phyloP scores from a whole-genome alignment of 345 rosid genomes.

The Bruguiera sexangula region DNA sequence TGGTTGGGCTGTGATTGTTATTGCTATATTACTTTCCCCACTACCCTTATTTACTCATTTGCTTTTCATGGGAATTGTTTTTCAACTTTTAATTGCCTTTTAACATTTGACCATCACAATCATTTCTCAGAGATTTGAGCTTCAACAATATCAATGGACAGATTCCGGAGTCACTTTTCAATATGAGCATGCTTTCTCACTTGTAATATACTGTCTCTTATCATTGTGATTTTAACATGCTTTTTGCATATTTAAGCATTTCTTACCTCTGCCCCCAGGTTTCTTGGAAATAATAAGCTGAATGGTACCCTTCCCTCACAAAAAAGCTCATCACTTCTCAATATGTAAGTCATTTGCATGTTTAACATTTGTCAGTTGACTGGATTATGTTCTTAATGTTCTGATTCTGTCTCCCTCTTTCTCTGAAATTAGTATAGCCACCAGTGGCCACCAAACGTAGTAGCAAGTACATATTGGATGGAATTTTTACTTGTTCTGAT shows the following conservation, averaged over 20 bases:
- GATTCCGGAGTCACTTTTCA: conserved; percentile 44
- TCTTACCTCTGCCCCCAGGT: conserved; percentile 44
- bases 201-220: conserved; percentile 44
- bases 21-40: no score
- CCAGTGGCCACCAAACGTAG: not conserved
- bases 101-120: not conserved
- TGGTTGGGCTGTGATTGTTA: no score
- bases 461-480: not conserved
- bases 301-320: conserved; percentile 51
- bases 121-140: conserved; percentile 51
- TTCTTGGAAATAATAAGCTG: conserved; percentile 53
- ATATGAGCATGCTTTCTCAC: conserved; percentile 32
- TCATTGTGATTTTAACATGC: not conserved
- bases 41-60: no score
- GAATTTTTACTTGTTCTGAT: not conserved
- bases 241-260: not conserved
- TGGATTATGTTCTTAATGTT: not conserved
- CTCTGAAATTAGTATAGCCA: no score
- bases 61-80: not conserved
- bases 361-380: not conserved
- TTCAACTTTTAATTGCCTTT: not conserved
- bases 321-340: conserved; percentile 25
- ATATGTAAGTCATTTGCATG: not conserved
- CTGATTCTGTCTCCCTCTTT: no score
- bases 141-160: conserved; percentile 45